phyloP scores from a whole-genome alignment of 2,329 filamentous ascomycete genomes.

The Zymoseptoria passerinii region DNA sequence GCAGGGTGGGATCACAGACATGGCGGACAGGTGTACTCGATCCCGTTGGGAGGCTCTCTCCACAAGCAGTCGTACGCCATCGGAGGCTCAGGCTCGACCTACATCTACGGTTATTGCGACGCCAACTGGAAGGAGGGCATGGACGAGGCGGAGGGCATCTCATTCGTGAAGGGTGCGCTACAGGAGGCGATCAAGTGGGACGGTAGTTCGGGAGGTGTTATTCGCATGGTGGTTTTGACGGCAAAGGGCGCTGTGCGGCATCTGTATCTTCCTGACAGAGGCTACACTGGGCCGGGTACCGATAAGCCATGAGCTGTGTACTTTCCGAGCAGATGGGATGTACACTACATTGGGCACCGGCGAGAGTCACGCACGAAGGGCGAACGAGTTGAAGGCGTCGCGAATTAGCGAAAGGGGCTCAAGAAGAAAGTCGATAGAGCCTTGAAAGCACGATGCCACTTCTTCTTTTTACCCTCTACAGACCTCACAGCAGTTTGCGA shows the following conservation, averaged over 20 bases:
- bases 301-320: constrained; percentile 21
- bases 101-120: constrained; percentile 99
- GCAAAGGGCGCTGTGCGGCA: constrained; percentile 83
- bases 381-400: neutral
- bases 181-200: constrained; percentile 99
- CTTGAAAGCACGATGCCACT: neutral
- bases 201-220: constrained; percentile 95
- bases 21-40: constrained; percentile 94
- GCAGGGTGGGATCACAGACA: constrained; percentile 95
- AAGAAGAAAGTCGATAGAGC: neutral
- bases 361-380: neutral
- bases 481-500: neutral
- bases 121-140: constrained; percentile 92
- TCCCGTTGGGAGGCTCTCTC: constrained; percentile 88
- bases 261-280: constrained; percentile 87
- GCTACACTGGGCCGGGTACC: constrained; percentile 67
- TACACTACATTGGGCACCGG: neutral
- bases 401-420: neutral
- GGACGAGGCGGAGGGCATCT: constrained; percentile 81
- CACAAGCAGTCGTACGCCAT: constrained; percentile 97
- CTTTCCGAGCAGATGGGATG: neutral
- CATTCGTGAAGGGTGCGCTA: constrained; percentile 86
- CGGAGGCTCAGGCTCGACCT: constrained; percentile 92
- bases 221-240: constrained; percentile 94
- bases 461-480: neutral